Base-by-base conservation (phyloP, 2,329 filamentous ascomycete species). In the Pseudogymnoascus sp. region DNA sequence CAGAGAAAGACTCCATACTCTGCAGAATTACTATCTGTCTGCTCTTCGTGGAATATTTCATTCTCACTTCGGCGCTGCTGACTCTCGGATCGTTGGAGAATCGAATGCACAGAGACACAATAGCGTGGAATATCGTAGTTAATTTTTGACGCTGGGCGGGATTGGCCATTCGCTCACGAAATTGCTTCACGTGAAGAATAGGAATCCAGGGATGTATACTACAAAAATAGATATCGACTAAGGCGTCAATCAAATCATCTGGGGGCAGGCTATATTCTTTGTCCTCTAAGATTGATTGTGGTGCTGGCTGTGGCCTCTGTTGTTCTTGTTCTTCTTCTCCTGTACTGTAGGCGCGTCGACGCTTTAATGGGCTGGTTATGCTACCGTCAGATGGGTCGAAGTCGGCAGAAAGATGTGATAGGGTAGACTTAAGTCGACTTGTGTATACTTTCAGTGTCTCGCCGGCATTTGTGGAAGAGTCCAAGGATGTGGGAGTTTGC, bases 151-250 rank as follows among this genome's bases (percentile, higher is more conserved):
- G 66, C 11, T 69, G 61, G 10, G 37, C 21, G 1, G 66, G 62
- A 54, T 65, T 59, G 34, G 61, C 51, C 61, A 75, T 67, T 8
- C 68, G 66, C 45, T 69, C 66, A 2, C 73, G 71, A 45, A 75
- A 75, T 29, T 66, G 67, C 4, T 62, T 64, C 2, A 72, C 68
- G 60, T 75, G 73, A 7, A 75, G 66, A 11, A 75, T 70, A 0
- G 73, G 73, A 37, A 73, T 74, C 73, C 72, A 75, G 18, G 71
- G 72, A 63, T 74, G 73, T 10, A 74, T 68, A 11, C 70, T 71
- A 1, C 51, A 23, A 57, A 73, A 73, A 62, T 75, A 73, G 7
- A 71, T 68, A 5, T 73, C 71, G 5, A 75, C 70, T 2, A 75
- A 62, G 2, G 63, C 51, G 18, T 68, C 62, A 7, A 74, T 63